Base-by-base conservation (phyloP, 78 protist species). In the Diacronema lutheri region DNA sequence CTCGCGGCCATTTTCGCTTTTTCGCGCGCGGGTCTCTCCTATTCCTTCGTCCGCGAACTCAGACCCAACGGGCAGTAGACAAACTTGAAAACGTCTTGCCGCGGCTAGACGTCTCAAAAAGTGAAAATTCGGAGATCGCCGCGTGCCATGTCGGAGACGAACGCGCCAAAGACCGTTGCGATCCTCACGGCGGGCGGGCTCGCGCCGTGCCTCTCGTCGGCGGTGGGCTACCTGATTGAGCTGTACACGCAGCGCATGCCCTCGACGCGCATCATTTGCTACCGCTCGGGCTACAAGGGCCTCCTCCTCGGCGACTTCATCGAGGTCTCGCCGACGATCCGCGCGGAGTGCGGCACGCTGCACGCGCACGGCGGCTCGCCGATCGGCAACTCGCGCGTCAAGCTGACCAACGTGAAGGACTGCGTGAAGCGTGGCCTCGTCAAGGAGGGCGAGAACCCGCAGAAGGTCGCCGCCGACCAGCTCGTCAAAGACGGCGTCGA, bases 351-450 rank as follows among this genome's bases (percentile, higher is more conserved):
- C 4, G 31, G 25, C 20, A 40, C 81, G 33, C 61, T 74, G 26
- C 57, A 50, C 38, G 13, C 4, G 40, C 89, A 64, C 71, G 81
- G 84, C 57, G 89, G 89, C 64, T 55, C 73, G 3, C 71, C 85
- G 76, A 86, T 86, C 46, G 89, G 89, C 62, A 86, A 86, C 66
- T 64, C 80, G 25, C 84, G 89, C 25, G 89, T 86, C 44, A 86
- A 86, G 89, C 78, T 86, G 29, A 86, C 81, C 38, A 86, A 86
- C 66, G 46, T 77, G 62, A 57, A 55, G 33, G 89, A 86, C 71
- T 86, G 89, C 64, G 60, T 86, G 37, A 78, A 76, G 85, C 71
- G 89, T 33, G 83, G 83, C 31, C 89, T 86, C 7, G 85, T 86
- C 37, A 86, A 86, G 77, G 84, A 72, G 50, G 89, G 89, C 10